phyloP scores from a whole-genome alignment of 768 basidiomycete species.

The Tulasnella sp. region DNA sequence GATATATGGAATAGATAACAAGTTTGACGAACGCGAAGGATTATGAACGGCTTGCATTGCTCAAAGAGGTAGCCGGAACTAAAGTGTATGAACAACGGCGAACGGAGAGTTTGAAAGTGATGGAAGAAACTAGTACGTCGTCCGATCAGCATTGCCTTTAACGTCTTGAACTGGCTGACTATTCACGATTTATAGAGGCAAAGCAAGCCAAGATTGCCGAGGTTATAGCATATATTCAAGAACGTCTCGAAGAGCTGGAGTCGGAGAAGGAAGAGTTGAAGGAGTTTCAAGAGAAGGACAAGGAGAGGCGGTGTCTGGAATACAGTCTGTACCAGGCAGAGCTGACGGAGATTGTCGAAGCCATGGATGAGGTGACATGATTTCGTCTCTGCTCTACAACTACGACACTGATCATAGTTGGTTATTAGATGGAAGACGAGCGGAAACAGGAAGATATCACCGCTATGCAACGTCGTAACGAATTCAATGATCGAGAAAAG shows the following conservation, averaged over 20 bases:
- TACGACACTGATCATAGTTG: neutral
- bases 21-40: slow-evolving; percentile 96
- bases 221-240: slow-evolving; percentile 81
- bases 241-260: slow-evolving; percentile 80
- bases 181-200: slow-evolving; percentile 36
- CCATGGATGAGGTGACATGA: slow-evolving; percentile 62
- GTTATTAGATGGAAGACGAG: slow-evolving; percentile 40
- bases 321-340: slow-evolving; percentile 91
- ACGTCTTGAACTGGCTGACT: neutral
- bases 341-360: slow-evolving; percentile 74
- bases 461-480: slow-evolving; percentile 69
- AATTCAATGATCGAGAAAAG: slow-evolving; percentile 74
- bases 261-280: slow-evolving; percentile 97
- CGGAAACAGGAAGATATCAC: slow-evolving; percentile 70
- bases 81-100: slow-evolving; percentile 96
- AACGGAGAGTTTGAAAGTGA: slow-evolving; percentile 84
- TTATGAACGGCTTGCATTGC: slow-evolving; percentile 78
- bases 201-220: slow-evolving; percentile 89
- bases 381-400: slow-evolving; percentile 30
- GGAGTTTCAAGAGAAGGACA: slow-evolving; percentile 92
- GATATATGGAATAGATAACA: too few species aligned
- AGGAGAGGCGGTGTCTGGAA: slow-evolving; percentile 86
- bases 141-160: neutral
- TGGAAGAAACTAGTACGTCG: slow-evolving; percentile 66
- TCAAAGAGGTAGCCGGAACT: slow-evolving; percentile 97